Conservation (phyloP, 2,329 filamentous ascomycete species). For the Pseudocercospora cruenta region DNA sequence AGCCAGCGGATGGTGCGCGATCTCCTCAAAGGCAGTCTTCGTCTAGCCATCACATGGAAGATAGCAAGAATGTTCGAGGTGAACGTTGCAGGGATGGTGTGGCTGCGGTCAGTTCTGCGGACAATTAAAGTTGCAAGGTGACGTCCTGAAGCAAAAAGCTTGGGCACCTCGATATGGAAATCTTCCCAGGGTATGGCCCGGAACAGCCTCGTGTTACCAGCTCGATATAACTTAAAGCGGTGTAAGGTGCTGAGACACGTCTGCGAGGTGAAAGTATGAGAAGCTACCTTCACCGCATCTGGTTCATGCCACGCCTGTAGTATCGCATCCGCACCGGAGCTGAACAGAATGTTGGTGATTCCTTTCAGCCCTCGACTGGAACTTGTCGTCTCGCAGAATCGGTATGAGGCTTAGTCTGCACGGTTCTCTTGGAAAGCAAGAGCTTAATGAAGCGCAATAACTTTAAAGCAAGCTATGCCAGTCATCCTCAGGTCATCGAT, state of each 20-base stretch:
- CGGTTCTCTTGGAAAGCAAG: neutral
- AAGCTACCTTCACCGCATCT: neutral
- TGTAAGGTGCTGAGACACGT: neutral
- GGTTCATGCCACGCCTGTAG: neutral
- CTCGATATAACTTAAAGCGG: neutral
- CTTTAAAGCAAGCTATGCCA: constrained; percentile 6
- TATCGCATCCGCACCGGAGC: neutral
- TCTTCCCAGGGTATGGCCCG: neutral
- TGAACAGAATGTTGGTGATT: neutral
- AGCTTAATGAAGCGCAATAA: neutral
- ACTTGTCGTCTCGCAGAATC: neutral
- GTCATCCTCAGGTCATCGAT: neutral
- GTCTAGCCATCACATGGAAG: neutral
- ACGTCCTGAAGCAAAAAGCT: constrained; percentile 4
- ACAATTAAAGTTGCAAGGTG: neutral
- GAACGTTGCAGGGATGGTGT: neutral
- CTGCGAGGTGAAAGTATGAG: neutral
- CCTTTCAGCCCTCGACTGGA: no score
- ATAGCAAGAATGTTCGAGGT: neutral
- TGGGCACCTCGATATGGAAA: neutral
- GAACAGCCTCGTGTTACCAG: neutral
- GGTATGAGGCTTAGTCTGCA: neutral
- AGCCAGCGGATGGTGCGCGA: neutral
- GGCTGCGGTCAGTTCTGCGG: neutral
- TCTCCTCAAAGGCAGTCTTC: neutral